Conservation (phyloP, 2,329 filamentous ascomycete species). For the Didymella lethalis region DNA sequence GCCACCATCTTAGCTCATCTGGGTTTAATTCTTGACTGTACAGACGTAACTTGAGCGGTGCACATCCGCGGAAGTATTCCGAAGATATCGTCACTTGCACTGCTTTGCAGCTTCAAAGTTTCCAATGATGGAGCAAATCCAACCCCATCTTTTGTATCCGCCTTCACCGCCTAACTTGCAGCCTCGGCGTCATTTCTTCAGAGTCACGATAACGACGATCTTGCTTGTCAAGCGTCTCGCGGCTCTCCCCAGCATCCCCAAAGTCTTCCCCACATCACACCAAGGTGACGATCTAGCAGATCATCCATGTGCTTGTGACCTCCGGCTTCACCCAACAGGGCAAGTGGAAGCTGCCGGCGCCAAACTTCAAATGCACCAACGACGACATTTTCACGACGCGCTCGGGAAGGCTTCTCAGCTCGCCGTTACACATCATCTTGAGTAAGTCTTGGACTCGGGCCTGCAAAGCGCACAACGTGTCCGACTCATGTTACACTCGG, state of each 20-base stretch:
- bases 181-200: neutral
- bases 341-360: conserved; percentile 1
- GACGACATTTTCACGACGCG: conserved; percentile 5
- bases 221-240: neutral
- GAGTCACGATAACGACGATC: conserved; percentile 1
- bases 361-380: conserved; percentile 9
- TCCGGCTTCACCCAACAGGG: conserved; percentile 1
- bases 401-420: neutral
- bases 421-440: conserved; percentile 11
- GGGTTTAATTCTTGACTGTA: neutral
- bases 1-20: neutral
- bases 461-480: conserved; percentile 4
- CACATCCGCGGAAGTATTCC: neutral
- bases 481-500: conserved; percentile 12
- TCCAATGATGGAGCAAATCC: conserved; percentile 1
- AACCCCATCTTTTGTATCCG: neutral
- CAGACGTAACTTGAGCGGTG: neutral
- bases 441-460: conserved; percentile 4
- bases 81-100: neutral
- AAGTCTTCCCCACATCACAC: conserved; percentile 12
- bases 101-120: neutral
- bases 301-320: conserved; percentile 18
- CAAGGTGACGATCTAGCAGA: conserved; percentile 14
- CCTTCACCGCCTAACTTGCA: neutral
- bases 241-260: conserved; percentile 7